Conservation (phyloP, 306 rosid species). For the Quercus agrifolia region DNA sequence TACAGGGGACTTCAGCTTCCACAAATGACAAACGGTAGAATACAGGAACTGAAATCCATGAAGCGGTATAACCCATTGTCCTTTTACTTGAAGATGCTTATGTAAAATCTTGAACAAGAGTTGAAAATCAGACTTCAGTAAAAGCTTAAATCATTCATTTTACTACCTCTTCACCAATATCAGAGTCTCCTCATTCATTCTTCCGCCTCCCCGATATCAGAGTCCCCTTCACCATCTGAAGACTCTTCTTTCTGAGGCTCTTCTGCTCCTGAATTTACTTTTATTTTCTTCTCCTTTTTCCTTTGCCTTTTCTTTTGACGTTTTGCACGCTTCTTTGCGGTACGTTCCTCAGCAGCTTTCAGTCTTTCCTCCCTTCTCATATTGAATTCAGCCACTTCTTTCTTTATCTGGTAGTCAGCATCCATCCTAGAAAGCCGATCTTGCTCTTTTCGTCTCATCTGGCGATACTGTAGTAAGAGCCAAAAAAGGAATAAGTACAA, state of each 20-base stretch:
- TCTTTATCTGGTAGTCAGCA: conserved; percentile 71
- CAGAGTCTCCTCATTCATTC: conserved; percentile 24
- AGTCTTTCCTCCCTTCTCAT: conserved; percentile 83
- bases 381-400: conserved; percentile 67
- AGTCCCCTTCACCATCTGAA: conserved; percentile 52
- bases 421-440: conserved; percentile 95
- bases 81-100: not conserved
- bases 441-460: conserved; percentile 96
- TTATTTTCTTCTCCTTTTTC: conserved; percentile 66
- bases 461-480: conserved; percentile 67
- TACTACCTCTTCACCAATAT: no score
- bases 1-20: not conserved
- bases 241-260: conserved; percentile 52
- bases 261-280: conserved; percentile 44
- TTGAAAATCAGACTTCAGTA: conserved; percentile 7
- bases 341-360: conserved; percentile 85
- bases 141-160: not conserved
- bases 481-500: conserved; percentile 5
- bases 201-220: conserved; percentile 47
- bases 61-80: not conserved
- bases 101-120: not conserved
- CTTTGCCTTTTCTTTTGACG: conserved; percentile 88
- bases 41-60: not conserved
- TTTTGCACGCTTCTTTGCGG: conserved; percentile 74
- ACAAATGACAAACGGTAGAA: not conserved